phyloP scores from a whole-genome alignment of 352 stramenopile genomes.

The Phytophthora fragariae region DNA sequence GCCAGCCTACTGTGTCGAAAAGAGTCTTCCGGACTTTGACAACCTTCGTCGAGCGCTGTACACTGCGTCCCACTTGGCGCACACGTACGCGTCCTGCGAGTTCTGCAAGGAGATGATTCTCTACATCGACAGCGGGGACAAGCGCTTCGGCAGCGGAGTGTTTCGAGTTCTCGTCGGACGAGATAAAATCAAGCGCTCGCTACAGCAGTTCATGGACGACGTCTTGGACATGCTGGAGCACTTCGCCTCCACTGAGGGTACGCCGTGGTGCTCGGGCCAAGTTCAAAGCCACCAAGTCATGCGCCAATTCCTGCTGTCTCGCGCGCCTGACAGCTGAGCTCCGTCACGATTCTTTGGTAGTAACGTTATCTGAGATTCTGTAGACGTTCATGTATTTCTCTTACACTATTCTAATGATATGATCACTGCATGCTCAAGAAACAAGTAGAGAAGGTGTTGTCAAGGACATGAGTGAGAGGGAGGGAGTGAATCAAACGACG shows the following conservation, averaged over 20 bases:
- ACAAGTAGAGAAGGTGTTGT: slow-evolving; percentile 3
- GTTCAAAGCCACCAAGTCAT: slow-evolving; percentile 37
- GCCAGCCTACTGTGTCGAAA: slow-evolving; percentile 28
- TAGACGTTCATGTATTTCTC: slow-evolving; percentile 23
- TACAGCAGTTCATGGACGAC: slow-evolving; percentile 38
- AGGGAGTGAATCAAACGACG: slow-evolving; percentile 26
- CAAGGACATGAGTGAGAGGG: slow-evolving; percentile 1
- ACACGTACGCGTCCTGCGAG: slow-evolving; percentile 37
- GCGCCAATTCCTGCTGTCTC: slow-evolving; percentile 32
- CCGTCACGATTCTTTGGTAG: neutral
- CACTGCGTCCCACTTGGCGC: slow-evolving; percentile 31
- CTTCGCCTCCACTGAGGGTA: slow-evolving; percentile 20
- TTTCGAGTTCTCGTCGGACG: slow-evolving; percentile 17
- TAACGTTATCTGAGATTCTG: slow-evolving; percentile 10
- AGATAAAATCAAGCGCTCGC: slow-evolving; percentile 30
- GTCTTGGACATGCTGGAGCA: slow-evolving; percentile 31
- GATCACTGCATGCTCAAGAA: slow-evolving; percentile 12
- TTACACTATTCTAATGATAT: slow-evolving; percentile 22
- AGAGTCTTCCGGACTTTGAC: slow-evolving; percentile 34
- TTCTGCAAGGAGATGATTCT: slow-evolving; percentile 48
- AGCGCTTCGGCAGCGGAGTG: slow-evolving; percentile 22
- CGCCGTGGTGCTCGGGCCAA: slow-evolving; percentile 39
- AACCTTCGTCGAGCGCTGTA: slow-evolving; percentile 35
- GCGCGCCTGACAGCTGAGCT: slow-evolving; percentile 6
- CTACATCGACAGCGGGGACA: slow-evolving; percentile 31